Evolutionary conservation across 192 early-diverging fungal species (phyloP), one percentile per base, ranked within the genome.

Genomic region (Gryganskiella cystojenkinii): DNA sequence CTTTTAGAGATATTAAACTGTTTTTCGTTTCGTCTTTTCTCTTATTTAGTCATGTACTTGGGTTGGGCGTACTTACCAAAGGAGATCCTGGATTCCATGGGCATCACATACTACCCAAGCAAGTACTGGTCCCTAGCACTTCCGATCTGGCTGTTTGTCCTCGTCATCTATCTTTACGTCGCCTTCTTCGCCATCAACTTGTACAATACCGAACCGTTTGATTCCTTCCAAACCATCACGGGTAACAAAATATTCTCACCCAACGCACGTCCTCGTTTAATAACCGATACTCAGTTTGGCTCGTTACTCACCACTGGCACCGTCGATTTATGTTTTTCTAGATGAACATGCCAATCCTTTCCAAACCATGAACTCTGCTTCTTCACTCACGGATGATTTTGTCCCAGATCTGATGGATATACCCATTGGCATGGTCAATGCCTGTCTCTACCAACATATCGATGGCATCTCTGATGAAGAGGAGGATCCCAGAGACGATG

Each of bases 41-140:
- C 28, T 60, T 20, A 25, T 28, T 2, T 56, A 88, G 87, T 61
- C 40, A 81, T 93, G 69, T 95, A 95, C 56, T 65, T 95, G 15
- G 61, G 90, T 47, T 95, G 93, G 95, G 94, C 94, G 1, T 91
- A 95, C 72, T 72, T 95, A 19, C 93, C 94, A 8, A 92, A 95
- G 56, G 78, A 87, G n/a, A 79, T 89, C 20, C 83, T 96, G 17
- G 81, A 87, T 25, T 85, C 83, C 0, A 58, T 92, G 31, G 92
- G 92, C 0, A 91, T 95, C 43, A 92, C 92, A 4, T 97, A 96
- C 71, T 95, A 94, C 65, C 95, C 95, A 0, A 88, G 89, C 75
- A 86, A 87, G 90, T 89, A 93, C 68, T 95, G 94, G 95, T 92
- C 93, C 10, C 74, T 95, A 40, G 91, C 89, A 2, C 68, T 96